phyloP scores from a whole-genome alignment of 2,329 filamentous ascomycete genomes.

The Aspergillus pseudoviridinutans region DNA sequence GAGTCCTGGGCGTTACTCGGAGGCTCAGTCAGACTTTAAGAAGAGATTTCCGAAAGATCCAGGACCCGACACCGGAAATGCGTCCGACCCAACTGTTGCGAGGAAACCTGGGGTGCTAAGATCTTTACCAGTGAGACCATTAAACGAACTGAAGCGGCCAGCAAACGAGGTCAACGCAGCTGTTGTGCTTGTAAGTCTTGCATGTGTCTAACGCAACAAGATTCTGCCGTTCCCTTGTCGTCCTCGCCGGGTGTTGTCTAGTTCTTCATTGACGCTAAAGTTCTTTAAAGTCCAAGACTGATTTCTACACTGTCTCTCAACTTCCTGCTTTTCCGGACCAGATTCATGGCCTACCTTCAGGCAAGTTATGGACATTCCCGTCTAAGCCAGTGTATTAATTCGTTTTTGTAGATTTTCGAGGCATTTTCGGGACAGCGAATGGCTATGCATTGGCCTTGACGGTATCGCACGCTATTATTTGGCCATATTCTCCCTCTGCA shows the following conservation, averaged over 20 bases:
- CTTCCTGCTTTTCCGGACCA: slow-evolving; percentile 77
- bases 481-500: slow-evolving; percentile 66
- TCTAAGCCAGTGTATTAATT: slow-evolving; percentile 12
- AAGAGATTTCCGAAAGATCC: slow-evolving; percentile 14
- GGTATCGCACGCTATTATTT: slow-evolving; percentile 77
- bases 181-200: slow-evolving; percentile 32
- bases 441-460: slow-evolving; percentile 79
- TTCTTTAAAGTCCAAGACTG: slow-evolving; percentile 66
- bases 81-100: slow-evolving; percentile 8
- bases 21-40: slow-evolving; percentile 12
- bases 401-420: slow-evolving; percentile 56
- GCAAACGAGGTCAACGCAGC: slow-evolving; percentile 28
- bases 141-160: slow-evolving; percentile 35
- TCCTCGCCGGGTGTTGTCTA: not conserved
- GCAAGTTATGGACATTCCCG: slow-evolving; percentile 46
- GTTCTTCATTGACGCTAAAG: slow-evolving; percentile 8
- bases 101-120: slow-evolving; percentile 21
- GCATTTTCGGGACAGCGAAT: slow-evolving; percentile 59
- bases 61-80: slow-evolving; percentile 10
- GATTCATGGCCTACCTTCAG: slow-evolving; percentile 61
- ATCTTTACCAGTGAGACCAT: slow-evolving; percentile 34
- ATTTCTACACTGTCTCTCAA: slow-evolving; percentile 80
- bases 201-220: not conserved
- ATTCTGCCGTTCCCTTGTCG: not conserved
- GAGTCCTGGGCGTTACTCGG: slow-evolving; percentile 26